A percentile compares a stretch with the other conserved stretches of the same genome.
Evolutionary conservation across 495 filamentous ascomycete species (phyloP).

Genomic region (Emericellopsis terricola): DNA sequence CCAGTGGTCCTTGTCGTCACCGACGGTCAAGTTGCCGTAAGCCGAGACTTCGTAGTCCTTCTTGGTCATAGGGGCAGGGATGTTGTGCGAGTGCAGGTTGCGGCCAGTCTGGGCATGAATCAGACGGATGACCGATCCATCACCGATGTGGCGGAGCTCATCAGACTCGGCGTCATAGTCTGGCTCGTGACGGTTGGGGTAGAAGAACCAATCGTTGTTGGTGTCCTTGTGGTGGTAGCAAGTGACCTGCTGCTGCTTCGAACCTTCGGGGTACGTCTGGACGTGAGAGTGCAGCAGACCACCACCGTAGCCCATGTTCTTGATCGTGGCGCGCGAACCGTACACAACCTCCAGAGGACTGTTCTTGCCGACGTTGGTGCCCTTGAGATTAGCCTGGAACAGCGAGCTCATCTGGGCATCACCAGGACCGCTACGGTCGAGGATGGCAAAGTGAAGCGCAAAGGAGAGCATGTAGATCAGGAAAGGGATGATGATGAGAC

Average conservation of each 20-base stretch:
- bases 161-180: slow-evolving; percentile 57
- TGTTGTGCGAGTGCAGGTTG: slow-evolving; percentile 85
- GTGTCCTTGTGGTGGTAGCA: slow-evolving; percentile 99
- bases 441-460: slow-evolving; percentile 77
- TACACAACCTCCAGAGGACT: slow-evolving; percentile 81
- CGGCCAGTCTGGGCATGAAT: slow-evolving; percentile 93
- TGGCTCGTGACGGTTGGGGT: slow-evolving; percentile 62
- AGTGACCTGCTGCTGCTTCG: slow-evolving; percentile 85
- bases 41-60: slow-evolving; percentile 80
- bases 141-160: slow-evolving; percentile 45
- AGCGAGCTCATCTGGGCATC: slow-evolving; percentile 99
- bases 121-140: slow-evolving; percentile 66
- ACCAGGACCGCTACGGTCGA: slow-evolving; percentile 87
- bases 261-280: slow-evolving; percentile 89
- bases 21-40: slow-evolving; percentile 93
- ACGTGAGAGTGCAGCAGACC: slow-evolving; percentile 96
- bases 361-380: slow-evolving; percentile 84
- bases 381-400: slow-evolving; percentile 89
- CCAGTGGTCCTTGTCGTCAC: slow-evolving; percentile 98
- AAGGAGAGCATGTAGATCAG: slow-evolving; percentile 90
- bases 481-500: slow-evolving; percentile 73
- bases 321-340: slow-evolving; percentile 81
- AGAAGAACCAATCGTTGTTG: slow-evolving; percentile 99
- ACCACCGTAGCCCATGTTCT: slow-evolving; percentile 98
- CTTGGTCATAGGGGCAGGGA: slow-evolving; percentile 79